Evolutionary conservation across 805 yeast species (phyloP), one percentile per base, ranked within the genome.

Genomic region (Clavispora phyllophila): DNA sequence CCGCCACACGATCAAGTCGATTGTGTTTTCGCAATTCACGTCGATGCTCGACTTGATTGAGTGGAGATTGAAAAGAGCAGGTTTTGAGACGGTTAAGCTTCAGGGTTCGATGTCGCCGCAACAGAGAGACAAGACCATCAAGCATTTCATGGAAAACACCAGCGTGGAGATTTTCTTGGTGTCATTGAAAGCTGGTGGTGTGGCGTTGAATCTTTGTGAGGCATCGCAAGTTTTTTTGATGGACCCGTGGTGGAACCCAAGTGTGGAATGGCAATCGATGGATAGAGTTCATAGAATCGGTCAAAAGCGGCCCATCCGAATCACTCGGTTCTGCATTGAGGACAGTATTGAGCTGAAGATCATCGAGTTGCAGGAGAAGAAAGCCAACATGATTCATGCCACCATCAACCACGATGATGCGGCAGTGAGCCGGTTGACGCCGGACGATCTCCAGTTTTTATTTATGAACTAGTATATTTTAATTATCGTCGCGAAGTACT

Each of bases 241-340:
- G 72, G 99, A 93, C 56, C 98, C 98, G 27, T 93, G 99, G 99
- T 93, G 99, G 98, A 95, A 93, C 60, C 98, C 98, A 1, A 85
- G 95, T 52, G 93, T 91, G 7, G 99, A 93, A 62, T 93, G 97
- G 89, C 99, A 93, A 62, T 84, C 95, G 39, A 96, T 96, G 64
- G 99, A 93, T 63, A 81, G 99, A 67, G 97, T 93, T 18, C 98
- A 93, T 65, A 80, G 99, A 66, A 93, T 93, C 49, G 97, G 98
- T 5, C 99, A 93, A 62, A 86, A 78, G 54, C 68, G 99, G 51
- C 99, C 99, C 0, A 96, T 93, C 9, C 78, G 87, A 48, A 88
- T 93, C 51, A 89, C 96, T 8, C 76, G 97, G 37, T 81, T 93
- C 57, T 88, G 96, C 52, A 91, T 93, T 40, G 98, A 90, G 56